Conservation (phyloP, 2,329 filamentous ascomycete genomes). For the Pezicula carpinea region DNA sequence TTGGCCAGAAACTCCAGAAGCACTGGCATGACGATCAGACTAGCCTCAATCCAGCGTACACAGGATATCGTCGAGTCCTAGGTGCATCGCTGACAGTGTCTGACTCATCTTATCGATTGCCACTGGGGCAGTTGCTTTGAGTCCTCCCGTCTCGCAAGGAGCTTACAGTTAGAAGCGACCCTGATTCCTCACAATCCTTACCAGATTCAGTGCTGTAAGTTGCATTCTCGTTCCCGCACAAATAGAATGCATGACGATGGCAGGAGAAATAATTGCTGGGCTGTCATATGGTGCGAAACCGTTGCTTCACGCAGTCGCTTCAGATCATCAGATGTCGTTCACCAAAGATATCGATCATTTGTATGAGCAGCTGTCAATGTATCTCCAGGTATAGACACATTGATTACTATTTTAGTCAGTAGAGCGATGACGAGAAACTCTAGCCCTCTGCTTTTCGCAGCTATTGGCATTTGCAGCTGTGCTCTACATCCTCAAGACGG, state of each 20-base stretch:
- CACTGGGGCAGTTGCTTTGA: constrained; percentile 33
- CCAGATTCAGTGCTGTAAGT: constrained; percentile 30
- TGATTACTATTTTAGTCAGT: constrained; percentile 31
- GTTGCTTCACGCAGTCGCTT: constrained; percentile 34
- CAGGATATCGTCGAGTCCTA: constrained; percentile 6
- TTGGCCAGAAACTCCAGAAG: neutral
- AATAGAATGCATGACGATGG: constrained; percentile 33
- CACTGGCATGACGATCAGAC: neutral
- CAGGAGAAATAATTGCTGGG: constrained; percentile 32
- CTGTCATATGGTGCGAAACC: constrained; percentile 34
- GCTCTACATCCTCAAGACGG: constrained; percentile 23
- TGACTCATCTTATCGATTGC: constrained; percentile 34
- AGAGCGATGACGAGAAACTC: constrained; percentile 28
- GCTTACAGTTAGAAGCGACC: constrained; percentile 38
- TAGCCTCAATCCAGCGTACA: constrained; percentile 1
- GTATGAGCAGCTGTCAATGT: constrained; percentile 32
- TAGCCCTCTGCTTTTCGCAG: constrained; percentile 31
- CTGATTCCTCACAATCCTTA: constrained; percentile 35
- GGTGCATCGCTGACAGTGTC: constrained; percentile 4
- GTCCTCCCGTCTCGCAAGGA: constrained; percentile 33
- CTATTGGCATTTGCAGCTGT: constrained; percentile 32
- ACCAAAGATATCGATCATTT: constrained; percentile 31
- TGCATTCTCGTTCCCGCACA: constrained; percentile 33
- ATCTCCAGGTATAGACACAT: constrained; percentile 27
- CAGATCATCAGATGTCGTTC: constrained; percentile 37